phyloP scores from a whole-genome alignment of 495 filamentous ascomycete genomes.

The Lindgomyces ingoldianus region DNA sequence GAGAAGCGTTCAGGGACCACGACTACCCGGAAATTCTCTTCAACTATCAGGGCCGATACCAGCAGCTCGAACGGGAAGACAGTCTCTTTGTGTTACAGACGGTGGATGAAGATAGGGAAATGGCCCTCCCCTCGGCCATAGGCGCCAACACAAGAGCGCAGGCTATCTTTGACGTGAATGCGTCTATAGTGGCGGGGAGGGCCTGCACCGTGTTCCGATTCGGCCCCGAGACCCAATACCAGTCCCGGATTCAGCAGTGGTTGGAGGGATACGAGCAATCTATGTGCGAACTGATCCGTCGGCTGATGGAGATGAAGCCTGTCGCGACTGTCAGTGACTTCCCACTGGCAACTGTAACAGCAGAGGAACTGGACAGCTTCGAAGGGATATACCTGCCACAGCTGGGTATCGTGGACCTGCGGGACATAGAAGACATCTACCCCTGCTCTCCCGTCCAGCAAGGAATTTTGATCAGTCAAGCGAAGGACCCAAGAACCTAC shows the following conservation, averaged over 20 bases:
- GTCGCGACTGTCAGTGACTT: constrained; percentile 36
- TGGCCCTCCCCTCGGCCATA: constrained; percentile 46
- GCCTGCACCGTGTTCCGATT: constrained; percentile 37
- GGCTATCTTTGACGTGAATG: constrained; percentile 25
- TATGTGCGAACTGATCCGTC: constrained; percentile 2
- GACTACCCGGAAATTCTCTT: constrained; percentile 48
- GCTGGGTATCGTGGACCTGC: constrained; percentile 24
- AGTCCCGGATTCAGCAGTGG: constrained; percentile 41
- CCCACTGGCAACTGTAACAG: constrained; percentile 34
- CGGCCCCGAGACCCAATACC: constrained; percentile 35
- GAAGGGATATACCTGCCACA: background rate
- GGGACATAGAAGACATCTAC: constrained; percentile 48
- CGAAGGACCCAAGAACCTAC: constrained; percentile 52
- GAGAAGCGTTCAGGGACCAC: background rate
- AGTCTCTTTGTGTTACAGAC: constrained; percentile 34
- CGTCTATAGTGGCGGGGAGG: constrained; percentile 20
- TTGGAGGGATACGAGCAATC: constrained; percentile 26
- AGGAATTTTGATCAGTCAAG: constrained; percentile 50
- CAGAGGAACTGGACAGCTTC: constrained; percentile 29
- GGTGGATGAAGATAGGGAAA: constrained; percentile 7
- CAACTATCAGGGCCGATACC: constrained; percentile 50
- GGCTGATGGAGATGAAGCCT: constrained; percentile 3
- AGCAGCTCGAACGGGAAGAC: constrained; percentile 44
- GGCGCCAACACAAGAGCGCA: constrained; percentile 3
- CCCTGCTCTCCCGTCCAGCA: constrained; percentile 49